Base-by-base conservation (phyloP, 2,329 filamentous ascomycete species). In the Penicillium rolfsii region DNA sequence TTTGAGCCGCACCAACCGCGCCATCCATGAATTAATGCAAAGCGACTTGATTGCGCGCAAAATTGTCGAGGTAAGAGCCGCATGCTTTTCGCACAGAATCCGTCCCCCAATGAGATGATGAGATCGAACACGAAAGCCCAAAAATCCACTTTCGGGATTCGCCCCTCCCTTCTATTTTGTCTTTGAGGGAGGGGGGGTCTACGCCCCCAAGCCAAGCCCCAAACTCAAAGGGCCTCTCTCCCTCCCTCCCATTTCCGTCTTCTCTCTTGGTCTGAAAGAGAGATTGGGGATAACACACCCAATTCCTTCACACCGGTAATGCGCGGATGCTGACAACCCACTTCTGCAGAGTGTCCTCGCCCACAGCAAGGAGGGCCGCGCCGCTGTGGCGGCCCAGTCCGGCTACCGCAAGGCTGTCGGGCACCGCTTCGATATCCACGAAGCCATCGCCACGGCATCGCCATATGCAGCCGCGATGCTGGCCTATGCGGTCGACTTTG, bases 391-490 rank as follows among this genome's bases (percentile, higher is more conserved):
- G 8, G 67, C 73, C 59, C 72, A 74, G 46, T 74, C 74, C 19
- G 77, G 74, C 2, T 87, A 84, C 73, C 81, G 82, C 36, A 73
- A 80, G 43, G 85, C 84, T 0, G 73, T 91, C 19, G 82, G 85
- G n/a, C 80, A 83, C 49, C 78, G 89, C 9, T 84, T 85, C 62
- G 88, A 89, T 70, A 80, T 87, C 52, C 81, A 84, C 55, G 75
- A 84, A 55, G 87, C 89, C 24, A 78, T 90, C 52, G 81, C 86
- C 3, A 81, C 80, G 24, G 87, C 87, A 5, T 76, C 81, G 35
- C 90, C 90, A 0, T 91, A 86, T 70, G 81, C 85, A 0, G 83
- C 84, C 16, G 83, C 83, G 2, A 77, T 87, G 0, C 70, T 91
- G 35, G 89, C 83, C 3, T 78, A 85, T 55, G 87, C 83, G 3